These are phyloP conservation scores for Penicillium steckii DNA, from an alignment of 495 filamentous ascomycete genomes.

Conservation along the genomic window DNA sequence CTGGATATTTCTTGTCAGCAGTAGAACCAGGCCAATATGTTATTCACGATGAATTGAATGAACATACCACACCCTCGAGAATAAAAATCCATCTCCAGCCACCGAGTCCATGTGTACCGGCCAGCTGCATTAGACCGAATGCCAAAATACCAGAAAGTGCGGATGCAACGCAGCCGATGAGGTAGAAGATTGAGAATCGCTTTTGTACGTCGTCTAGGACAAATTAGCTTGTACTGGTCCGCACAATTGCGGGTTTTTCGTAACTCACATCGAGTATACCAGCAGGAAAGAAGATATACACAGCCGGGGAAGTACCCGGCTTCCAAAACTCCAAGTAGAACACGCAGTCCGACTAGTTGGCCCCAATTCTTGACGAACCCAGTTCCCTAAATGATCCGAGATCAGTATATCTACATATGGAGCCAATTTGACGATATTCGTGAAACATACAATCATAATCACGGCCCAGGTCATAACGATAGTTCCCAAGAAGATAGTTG, in stretches of 20 bases:
- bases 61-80: slow-evolving; percentile 52
- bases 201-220: slow-evolving; percentile 58
- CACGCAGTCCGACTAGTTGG: slow-evolving; percentile 51
- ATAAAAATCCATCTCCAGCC: slow-evolving; percentile 71
- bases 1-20: slow-evolving; percentile 18
- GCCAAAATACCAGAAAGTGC: slow-evolving; percentile 64
- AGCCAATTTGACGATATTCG: background rate
- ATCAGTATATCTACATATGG: too few relatives aligned
- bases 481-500: slow-evolving; percentile 50
- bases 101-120: slow-evolving; percentile 41
- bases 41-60: background rate
- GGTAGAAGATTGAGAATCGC: slow-evolving; percentile 63
- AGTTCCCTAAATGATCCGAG: slow-evolving; percentile 51
- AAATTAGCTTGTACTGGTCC: background rate
- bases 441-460: slow-evolving; percentile 35
- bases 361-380: slow-evolving; percentile 56
- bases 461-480: slow-evolving; percentile 56
- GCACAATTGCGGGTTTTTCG: background rate
- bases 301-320: slow-evolving; percentile 63
- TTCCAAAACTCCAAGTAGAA: slow-evolving; percentile 62
- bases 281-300: slow-evolving; percentile 61
- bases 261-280: slow-evolving; percentile 57
- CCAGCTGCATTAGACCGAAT: slow-evolving; percentile 62
- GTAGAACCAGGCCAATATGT: background rate
- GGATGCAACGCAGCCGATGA: slow-evolving; percentile 61